Percentiles rank a stretch among this genome's conserved stretches.
Conservation (phyloP, 1,139 yeast species). For the Candida mesenterica region DNA sequence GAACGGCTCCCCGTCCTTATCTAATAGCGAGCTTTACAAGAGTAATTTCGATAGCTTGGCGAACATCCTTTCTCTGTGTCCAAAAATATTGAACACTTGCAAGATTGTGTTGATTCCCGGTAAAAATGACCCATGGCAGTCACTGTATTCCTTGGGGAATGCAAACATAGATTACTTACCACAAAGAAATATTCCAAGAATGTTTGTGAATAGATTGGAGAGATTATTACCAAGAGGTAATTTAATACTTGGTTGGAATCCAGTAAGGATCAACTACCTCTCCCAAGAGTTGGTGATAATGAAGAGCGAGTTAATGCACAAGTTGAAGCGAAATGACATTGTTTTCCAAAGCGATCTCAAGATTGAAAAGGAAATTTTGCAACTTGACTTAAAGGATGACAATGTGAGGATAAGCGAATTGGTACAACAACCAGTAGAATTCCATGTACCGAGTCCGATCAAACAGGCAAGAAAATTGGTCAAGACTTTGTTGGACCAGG, state of each 20-base stretch:
- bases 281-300: constrained; percentile 79
- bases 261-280: constrained; percentile 71
- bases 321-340: constrained; percentile 70
- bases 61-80: constrained; percentile 37
- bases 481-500: constrained; percentile 82
- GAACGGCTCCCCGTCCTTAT: constrained; percentile 40
- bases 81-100: constrained; percentile 30
- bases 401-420: constrained; percentile 12
- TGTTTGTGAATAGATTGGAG: constrained; percentile 66
- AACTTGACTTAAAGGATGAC: constrained; percentile 20
- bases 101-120: constrained; percentile 80
- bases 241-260: constrained; percentile 63
- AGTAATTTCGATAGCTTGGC: constrained; percentile 74
- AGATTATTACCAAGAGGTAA: constrained; percentile 62
- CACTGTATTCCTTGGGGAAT: constrained; percentile 63
- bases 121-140: constrained; percentile 89
- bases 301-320: constrained; percentile 69
- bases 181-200: constrained; percentile 62
- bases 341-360: constrained; percentile 46
- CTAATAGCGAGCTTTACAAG: constrained; percentile 59
- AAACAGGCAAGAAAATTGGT: constrained; percentile 73
- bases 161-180: constrained; percentile 67
- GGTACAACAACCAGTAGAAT: constrained; percentile 13
- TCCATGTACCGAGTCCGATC: constrained; percentile 24
- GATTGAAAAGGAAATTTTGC: constrained; percentile 25